Conservation (phyloP, 495 filamentous ascomycete species). For the Aspergillus panamensis region DNA sequence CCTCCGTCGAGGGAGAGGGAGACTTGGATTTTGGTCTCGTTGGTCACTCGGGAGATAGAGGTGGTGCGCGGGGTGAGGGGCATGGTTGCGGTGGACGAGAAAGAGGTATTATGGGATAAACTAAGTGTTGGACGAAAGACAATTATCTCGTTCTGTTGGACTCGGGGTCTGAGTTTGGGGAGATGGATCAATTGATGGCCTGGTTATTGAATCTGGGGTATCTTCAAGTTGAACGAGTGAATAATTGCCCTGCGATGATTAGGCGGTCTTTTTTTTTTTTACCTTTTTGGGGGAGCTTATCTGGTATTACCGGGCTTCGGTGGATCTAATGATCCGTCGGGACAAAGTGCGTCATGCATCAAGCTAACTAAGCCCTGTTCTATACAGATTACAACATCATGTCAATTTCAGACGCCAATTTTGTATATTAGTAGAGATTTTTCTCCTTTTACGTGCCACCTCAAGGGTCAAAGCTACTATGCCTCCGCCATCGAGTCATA, state of each 20-base stretch:
- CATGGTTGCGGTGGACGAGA: conserved; percentile 24
- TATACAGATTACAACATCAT: neutral
- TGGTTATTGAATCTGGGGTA: neutral
- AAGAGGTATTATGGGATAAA: neutral
- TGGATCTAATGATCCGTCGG: conserved; percentile 16
- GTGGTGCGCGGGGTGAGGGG: conserved; percentile 58
- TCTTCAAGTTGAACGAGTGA: conserved; percentile 4
- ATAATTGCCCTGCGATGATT: neutral
- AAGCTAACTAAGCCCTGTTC: neutral
- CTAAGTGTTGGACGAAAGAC: neutral
- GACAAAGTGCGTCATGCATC: conserved; percentile 9
- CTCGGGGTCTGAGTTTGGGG: neutral
- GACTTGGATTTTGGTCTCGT: conserved; percentile 93
- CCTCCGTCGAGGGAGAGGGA: conserved; percentile 93
- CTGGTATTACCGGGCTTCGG: conserved; percentile 14
- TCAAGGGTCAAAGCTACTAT: conserved; percentile 22
- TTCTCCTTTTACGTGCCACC: neutral
- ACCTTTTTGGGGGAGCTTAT: conserved; percentile 11
- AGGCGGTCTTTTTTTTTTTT: neutral
- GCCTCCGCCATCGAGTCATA: conserved; percentile 40
- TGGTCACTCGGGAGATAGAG: conserved; percentile 78
- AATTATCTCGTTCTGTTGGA: neutral
- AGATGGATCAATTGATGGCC: neutral
- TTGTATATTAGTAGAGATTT: neutral
- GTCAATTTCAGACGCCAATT: neutral